Evolutionary conservation across 2,329 filamentous ascomycete genomes (phyloP), one percentile per base, ranked within the genome.

Genomic region (Colletotrichum kahawae): DNA sequence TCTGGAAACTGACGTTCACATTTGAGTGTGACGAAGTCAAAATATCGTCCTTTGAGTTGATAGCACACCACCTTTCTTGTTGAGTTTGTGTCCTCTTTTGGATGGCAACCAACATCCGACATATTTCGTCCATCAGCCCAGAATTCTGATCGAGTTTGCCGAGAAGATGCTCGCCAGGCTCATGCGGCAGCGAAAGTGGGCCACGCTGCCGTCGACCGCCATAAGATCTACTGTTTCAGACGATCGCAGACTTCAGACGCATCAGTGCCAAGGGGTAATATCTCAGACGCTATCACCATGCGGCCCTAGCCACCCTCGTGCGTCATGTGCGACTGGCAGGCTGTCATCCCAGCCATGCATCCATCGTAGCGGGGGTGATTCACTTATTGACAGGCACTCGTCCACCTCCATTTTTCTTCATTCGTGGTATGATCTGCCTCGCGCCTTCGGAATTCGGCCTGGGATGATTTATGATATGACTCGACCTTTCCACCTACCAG

Each of bases 161-260:
- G 18, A 13, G 31, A 54, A 21, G 34, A 43, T 27, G 31, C 33
- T 54, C 31, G 31, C 48, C 29, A 60, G 43, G 36, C 36, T 70
- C 60, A 51, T 62, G 48, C 60, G 24, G 54, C 67, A 60, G 14
- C 12, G 12, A 4, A 21, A 33, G 60, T 71, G 67, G 67, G 60
- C 60, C 60, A 70, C 21, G 16, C 51, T 24, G 14, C 51, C 33
- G 38, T 36, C 34, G 67, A 36, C 51, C 56, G 59, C 62, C 56
- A 62, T 36, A n/a, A 57, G 62, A 72, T 75, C 54, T 75, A 24
- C 54, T 34, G 72, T 75, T 75, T 75, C 72, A 75, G 68, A 71
- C 27, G 43, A 75, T 72, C 56, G 34, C 24, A 75, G 68, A 67
- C 68, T 75, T 72, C 72, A 75, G 72, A 75, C 72, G 68, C 72